Base-by-base conservation (phyloP, 192 early-diverging fungal genomes). In the Thoreauomyces humboldtii region DNA sequence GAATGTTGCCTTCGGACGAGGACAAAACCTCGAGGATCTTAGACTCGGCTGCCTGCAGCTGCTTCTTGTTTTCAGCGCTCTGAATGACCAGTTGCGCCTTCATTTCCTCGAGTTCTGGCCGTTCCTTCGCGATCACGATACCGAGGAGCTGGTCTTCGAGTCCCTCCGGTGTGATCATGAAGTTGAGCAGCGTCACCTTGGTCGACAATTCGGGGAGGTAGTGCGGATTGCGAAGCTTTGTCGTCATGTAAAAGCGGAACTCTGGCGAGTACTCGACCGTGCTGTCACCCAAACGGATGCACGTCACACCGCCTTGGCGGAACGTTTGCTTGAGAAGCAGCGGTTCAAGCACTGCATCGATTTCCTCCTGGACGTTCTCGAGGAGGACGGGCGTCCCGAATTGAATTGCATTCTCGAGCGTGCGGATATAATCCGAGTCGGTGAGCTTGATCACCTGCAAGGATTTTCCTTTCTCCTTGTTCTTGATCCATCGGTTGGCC, bases 91-190 rank as follows among this genome's bases (percentile, higher is more conserved):
- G 66, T 59, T 85, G 81, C 11, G 67, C 72, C 63, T 85, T 85
- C 73, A 84, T 81, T 63, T 85, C 83, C 60, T 85, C 79, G 22
- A 85, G 63, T 59, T 85, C 83, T 0, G 83, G 83, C 25, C 83
- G 38, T 60, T 85, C 83, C 59, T 85, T 85, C 11, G 83, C 83
- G 63, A 85, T 85, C 4, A 85, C 83, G 61, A 85, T 85, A 27
- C 83, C 83, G 27, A 85, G 77, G 22, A 85, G 63, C 54, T 85
- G 83, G 60, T 85, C 83, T 67, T 85, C 81, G 33, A 85, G 69
- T 4, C 83, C 83, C 65, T 85, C 83, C 3, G 83, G 83, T 3
- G 83, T 85, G 43, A 85, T 85, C 83, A 85, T 85, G 38, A 85
- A 85, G 59, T 85, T 85, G 24, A 85, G 60, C 35, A 85, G 34